phyloP scores from a whole-genome alignment of 1,284 basidiomycete genomes.

The Spongiforma sp. region DNA sequence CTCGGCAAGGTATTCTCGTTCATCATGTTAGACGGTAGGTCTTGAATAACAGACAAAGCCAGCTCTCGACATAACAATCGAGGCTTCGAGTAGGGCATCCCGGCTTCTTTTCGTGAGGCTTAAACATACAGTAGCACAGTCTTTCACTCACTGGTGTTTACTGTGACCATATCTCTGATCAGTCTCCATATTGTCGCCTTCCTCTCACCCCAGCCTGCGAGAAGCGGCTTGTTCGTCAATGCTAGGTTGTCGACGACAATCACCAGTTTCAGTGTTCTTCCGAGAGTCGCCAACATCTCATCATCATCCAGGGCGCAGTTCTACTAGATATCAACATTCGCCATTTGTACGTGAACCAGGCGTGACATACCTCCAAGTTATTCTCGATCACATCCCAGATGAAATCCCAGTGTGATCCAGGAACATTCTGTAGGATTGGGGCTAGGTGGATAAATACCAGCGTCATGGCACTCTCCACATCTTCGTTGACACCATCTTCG shows the following conservation, averaged over 20 bases:
- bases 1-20: constrained; percentile 68
- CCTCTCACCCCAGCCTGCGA: constrained; percentile 71
- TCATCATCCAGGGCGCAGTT: constrained; percentile 66
- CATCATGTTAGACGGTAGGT: constrained; percentile 68
- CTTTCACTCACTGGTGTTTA: constrained; percentile 49
- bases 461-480: constrained; percentile 80
- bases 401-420: constrained; percentile 91
- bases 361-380: constrained; percentile 78
- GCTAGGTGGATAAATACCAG: constrained; percentile 79
- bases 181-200: constrained; percentile 57
- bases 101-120: constrained; percentile 19
- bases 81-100: constrained; percentile 55
- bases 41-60: constrained; percentile 69
- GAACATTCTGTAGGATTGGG: constrained; percentile 88
- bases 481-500: constrained; percentile 57
- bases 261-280: constrained; percentile 74
- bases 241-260: constrained; percentile 74
- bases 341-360: background rate
- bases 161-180: constrained; percentile 63
- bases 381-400: constrained; percentile 91
- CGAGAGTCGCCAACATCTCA: constrained; percentile 64
- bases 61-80: constrained; percentile 70
- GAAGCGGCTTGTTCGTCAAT: constrained; percentile 74
- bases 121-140: background rate
- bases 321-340: constrained; percentile 40